Evolutionary conservation across 495 filamentous ascomycete species (phyloP).

Genomic region (Antarctomyces pellizariae): DNA sequence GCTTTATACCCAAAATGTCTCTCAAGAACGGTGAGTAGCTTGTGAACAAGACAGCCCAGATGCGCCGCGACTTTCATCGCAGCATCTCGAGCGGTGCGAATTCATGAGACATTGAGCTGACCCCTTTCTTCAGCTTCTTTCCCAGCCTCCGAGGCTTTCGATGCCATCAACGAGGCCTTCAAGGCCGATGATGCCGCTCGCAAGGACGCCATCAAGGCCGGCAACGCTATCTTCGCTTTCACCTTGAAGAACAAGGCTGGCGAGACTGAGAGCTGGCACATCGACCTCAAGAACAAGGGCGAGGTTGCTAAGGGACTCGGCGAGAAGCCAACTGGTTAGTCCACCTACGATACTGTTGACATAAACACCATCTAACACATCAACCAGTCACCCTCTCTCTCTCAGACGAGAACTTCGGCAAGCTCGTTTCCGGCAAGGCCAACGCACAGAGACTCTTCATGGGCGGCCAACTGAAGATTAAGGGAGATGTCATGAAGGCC

Average conservation of each 20-base stretch:
- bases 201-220: slow-evolving; percentile 72
- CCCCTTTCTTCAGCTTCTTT: slow-evolving; percentile 38
- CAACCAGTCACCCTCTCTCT: slow-evolving; percentile 75
- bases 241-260: slow-evolving; percentile 69
- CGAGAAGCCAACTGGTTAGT: slow-evolving; percentile 61
- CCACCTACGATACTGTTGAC: too few relatives aligned
- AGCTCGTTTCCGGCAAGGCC: slow-evolving; percentile 66
- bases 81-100: slow-evolving; percentile 3
- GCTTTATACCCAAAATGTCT: slow-evolving; percentile 55
- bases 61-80: slow-evolving; percentile 1
- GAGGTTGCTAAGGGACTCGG: slow-evolving; percentile 54
- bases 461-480: slow-evolving; percentile 90
- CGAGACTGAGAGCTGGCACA: slow-evolving; percentile 67
- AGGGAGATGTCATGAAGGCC: slow-evolving; percentile 97
- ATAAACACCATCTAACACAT: too few relatives aligned
- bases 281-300: slow-evolving; percentile 84
- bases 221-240: slow-evolving; percentile 75
- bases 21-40: slow-evolving; percentile 46
- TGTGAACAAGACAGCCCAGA: not conserved
- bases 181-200: slow-evolving; percentile 43
- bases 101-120: slow-evolving; percentile 3
- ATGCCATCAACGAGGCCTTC: slow-evolving; percentile 59
- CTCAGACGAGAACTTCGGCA: slow-evolving; percentile 66
- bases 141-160: slow-evolving; percentile 80
- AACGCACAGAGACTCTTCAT: slow-evolving; percentile 93